Base-by-base conservation (phyloP, 768 basidiomycete genomes). In the Russula ochroleuca region DNA sequence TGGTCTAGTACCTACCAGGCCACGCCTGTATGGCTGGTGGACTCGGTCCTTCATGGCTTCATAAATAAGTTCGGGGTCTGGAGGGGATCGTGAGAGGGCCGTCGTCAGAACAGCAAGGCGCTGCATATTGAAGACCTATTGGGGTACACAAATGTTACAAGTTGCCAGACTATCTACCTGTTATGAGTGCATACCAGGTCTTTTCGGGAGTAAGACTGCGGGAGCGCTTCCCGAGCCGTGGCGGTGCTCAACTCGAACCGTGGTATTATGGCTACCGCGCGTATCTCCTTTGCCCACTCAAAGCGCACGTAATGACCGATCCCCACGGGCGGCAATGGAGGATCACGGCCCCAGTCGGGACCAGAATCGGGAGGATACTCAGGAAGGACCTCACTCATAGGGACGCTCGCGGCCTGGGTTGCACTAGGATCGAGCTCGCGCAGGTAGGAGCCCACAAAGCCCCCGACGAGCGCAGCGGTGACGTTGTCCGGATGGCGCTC, bases 401-500 rank as follows among this genome's bases (percentile, higher is more conserved):
- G 97, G 1, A 98, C 94, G 61, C 87, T 87, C 1, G 93, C 90
- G 0, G 92, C 93, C 67, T 85, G 83, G 65, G 80, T 90, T 5
- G 93, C 95, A 47, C 81, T 83, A 11, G 82, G 81, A 69, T 91
- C 91, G 52, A 98, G 82, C 74, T 97, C 96, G 64, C 89, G 84
- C 57, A 98, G 82, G 78, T 98, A 99, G 3, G 90, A 92, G 21
- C 97, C 97, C 28, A 98, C 92, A 75, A 99, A 98, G 0, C 97
- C 97, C 40, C 97, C 97, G 19, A 98, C 83, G 41, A 99, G 84
- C 0, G 95, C 96, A 2, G 97, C 97, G 0, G 97, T 97, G 72
- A 99, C 95, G 74, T 99, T 99, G 76, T 99, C 97, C 17, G 97
- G 97, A 73, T 99, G 97, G 19, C 97, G 83, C 76, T 99, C 97